Evolutionary conservation across 1,284 basidiomycete genomes (phyloP).

Genomic region (Lentinula novae-zelandiae): DNA sequence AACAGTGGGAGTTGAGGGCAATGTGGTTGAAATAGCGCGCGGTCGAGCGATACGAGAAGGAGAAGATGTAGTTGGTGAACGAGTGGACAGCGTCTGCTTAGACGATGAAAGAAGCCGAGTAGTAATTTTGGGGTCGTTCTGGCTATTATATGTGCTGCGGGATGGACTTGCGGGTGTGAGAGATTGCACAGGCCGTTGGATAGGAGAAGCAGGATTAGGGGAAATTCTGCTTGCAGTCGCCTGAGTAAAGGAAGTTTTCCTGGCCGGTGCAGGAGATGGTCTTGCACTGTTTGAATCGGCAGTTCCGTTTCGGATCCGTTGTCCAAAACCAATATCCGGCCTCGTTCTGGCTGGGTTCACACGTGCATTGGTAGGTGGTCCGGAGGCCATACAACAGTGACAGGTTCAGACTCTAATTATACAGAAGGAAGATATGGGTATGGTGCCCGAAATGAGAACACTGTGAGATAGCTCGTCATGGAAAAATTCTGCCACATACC

Average conservation of each 20-base stretch:
- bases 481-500: neutral
- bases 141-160: neutral
- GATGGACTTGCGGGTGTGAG: neutral
- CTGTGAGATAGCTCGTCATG: neutral
- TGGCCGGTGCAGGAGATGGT: neutral
- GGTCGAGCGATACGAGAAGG: constrained; percentile 2
- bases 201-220: neutral
- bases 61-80: neutral
- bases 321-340: neutral
- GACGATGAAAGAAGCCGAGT: neutral
- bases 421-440: neutral
- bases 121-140: neutral
- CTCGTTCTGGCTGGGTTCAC: neutral
- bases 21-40: neutral
- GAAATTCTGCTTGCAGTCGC: neutral
- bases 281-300: neutral
- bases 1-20: neutral
- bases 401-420: neutral
- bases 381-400: neutral
- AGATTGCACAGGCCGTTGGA: neutral
- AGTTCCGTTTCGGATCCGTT: neutral
- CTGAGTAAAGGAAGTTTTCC: neutral
- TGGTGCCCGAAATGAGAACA: neutral
- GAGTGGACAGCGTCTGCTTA: neutral
- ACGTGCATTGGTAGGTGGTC: neutral